Conservation (phyloP, 768 basidiomycete species). For the Plicaturopsis crispa region DNA sequence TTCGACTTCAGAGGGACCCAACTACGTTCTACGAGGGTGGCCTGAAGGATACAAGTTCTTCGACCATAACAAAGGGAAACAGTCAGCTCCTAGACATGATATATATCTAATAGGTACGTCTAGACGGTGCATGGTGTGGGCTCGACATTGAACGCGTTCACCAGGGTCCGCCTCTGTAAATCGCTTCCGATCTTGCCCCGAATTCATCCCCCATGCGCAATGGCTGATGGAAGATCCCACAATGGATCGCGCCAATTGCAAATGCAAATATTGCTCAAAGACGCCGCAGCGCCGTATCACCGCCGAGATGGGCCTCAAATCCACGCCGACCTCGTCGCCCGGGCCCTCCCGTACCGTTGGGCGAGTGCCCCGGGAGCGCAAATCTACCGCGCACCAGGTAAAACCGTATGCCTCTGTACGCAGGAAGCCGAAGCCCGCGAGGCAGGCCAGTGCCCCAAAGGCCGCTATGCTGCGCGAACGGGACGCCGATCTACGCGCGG, state of each 20-base stretch:
- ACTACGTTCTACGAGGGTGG: conserved; percentile 57
- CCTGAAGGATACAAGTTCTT: conserved; percentile 65
- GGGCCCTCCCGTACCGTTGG: conserved; percentile 11
- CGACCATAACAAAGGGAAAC: conserved; percentile 67
- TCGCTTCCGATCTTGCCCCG: conserved; percentile 74
- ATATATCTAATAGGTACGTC: conserved; percentile 67
- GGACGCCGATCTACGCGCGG: conserved; percentile 54
- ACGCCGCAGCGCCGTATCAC: conserved; percentile 62
- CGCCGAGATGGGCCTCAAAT: conserved; percentile 42
- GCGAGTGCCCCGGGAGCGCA: conserved; percentile 2
- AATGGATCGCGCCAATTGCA: conserved; percentile 42
- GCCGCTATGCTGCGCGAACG: conserved; percentile 42
- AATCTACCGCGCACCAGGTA: too few relatives aligned
- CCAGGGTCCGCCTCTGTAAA: conserved; percentile 33
- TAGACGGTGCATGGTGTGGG: conserved; percentile 1
- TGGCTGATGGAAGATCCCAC: conserved; percentile 62
- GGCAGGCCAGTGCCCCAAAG: conserved; percentile 15
- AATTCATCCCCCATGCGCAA: conserved; percentile 78
- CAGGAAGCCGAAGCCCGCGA: conserved; percentile 20
- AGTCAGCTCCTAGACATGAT: conserved; percentile 54
- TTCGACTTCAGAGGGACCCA: conserved; percentile 40
- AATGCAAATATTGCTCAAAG: conserved; percentile 74
- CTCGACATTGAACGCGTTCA: conserved; percentile 2
- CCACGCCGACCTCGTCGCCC: conserved; percentile 23
- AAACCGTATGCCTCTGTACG: conserved; percentile 34